Evolutionary conservation across 192 early-diverging fungal species (phyloP).

Genomic region (Martensiomyces pterosporus): DNA sequence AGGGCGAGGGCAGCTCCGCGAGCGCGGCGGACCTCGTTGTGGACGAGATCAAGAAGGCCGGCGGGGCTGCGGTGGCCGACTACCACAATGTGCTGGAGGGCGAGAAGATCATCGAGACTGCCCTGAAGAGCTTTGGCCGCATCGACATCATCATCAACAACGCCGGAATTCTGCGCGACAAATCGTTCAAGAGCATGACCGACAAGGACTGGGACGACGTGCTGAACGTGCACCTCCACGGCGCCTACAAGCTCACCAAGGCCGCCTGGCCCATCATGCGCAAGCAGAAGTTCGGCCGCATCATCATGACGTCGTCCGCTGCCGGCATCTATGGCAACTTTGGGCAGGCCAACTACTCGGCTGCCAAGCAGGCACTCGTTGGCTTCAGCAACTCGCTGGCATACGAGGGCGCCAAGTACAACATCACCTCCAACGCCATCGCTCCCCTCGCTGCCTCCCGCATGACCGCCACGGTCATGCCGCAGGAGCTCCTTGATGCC

Average conservation of each 20-base stretch:
- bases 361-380: conserved; percentile 91
- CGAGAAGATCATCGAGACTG: conserved; percentile 96
- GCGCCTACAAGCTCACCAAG: conserved; percentile 93
- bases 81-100: conserved; percentile 97
- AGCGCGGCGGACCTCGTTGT: conserved; percentile 92
- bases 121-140: conserved; percentile 89
- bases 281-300: conserved; percentile 92
- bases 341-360: conserved; percentile 67
- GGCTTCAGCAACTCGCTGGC: conserved; percentile 91
- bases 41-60: conserved; percentile 80
- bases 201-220: conserved; percentile 98
- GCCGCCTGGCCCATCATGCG: conserved; percentile 96
- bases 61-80: conserved; percentile 93
- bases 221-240: conserved; percentile 86
- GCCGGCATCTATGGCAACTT: conserved; percentile 99
- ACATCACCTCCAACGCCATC: conserved; percentile 90
- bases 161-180: conserved; percentile 97
- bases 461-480: conserved; percentile 97
- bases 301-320: conserved; percentile 92
- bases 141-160: conserved; percentile 98
- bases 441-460: conserved; percentile 95
- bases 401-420: conserved; percentile 90
- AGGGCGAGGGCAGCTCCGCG: conserved; percentile 70
- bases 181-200: conserved; percentile 93
- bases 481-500: conserved; percentile 88